Evolutionary conservation across 495 filamentous ascomycete genomes (phyloP), one percentile per base, ranked within the genome.

Genomic region (Cladorrhinum samala): DNA sequence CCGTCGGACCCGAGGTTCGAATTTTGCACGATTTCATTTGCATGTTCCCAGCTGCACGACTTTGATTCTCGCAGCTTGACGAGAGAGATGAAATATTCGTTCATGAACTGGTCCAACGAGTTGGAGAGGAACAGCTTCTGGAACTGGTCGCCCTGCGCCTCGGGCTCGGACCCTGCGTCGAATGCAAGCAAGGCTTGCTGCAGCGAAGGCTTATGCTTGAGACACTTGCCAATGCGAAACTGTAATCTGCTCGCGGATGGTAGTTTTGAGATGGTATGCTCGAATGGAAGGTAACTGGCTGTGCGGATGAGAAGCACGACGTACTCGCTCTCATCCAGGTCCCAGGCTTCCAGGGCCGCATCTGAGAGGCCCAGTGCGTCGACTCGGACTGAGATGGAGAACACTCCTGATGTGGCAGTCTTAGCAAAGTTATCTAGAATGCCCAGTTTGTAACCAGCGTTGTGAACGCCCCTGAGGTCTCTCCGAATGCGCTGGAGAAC

Each of bases 341-440:
- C 74, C 92, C 92, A 97, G 13, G 89, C 86, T 56, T 82, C 77
- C 68, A 86, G 76, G 1, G 81, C 86, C 55, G 91, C 88, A 23
- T 86, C 76, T 2, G 89, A 89, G 23, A 97, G 80, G 1, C 78
- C 84, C 2, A 96, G 77, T 55, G 86, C 86, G 0, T 72, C 68
- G 45, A 89, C 77, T 1, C 83, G 83, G 42, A 86, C 77, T 0
- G 85, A 85, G 6, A 95, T 54, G 27, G 80, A 84, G 46, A 89
- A 58, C 19, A 78, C 75, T 36, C 76, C 80, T 8, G 70, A 61
- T 14, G 48, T 39, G 0, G 56, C 49, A 6, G 63, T 61, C 16
- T 76, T 65, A 3, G 73, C 60, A 9, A 81, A 61, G 8, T 72
- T 69, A 9, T 77, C 80, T 7, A 86, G 61, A 33, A 80, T 72